Evolutionary conservation across 345 rosid species (phyloP).

Genomic region (Crucihimalaya himalaica): DNA sequence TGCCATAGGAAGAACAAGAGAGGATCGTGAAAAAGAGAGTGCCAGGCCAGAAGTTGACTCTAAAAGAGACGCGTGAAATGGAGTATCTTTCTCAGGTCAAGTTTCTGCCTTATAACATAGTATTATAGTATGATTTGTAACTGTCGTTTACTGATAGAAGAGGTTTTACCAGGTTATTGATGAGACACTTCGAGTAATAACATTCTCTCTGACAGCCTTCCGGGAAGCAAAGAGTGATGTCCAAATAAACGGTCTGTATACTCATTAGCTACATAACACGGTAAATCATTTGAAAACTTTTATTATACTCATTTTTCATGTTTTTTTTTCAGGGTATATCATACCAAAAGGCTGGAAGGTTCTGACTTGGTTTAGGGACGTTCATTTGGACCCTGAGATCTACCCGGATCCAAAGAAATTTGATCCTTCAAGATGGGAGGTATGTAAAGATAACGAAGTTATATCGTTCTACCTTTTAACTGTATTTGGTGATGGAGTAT

Average conservation of each 20-base stretch:
- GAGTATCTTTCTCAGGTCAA: conserved; percentile 69
- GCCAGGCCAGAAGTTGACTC: conserved; percentile 51
- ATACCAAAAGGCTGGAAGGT: conserved; percentile 91
- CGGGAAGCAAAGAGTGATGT: conserved; percentile 71
- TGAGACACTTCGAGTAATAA: conserved; percentile 75
- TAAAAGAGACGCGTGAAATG: conserved; percentile 77
- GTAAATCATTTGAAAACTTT: neutral
- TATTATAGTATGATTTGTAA: neutral
- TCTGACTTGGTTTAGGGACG: conserved; percentile 75
- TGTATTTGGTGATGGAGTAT: neutral
- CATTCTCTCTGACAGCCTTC: conserved; percentile 77
- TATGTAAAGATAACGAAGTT: conserved; percentile 38
- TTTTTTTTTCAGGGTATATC: conserved; percentile 55
- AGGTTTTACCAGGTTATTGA: conserved; percentile 60
- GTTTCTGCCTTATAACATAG: neutral
- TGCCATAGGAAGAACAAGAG: conserved; percentile 70
- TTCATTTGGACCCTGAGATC: conserved; percentile 65
- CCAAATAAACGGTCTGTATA: conserved; percentile 53
- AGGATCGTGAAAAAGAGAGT: conserved; percentile 49
- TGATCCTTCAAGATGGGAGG: conserved; percentile 91
- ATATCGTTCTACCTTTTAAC: no score
- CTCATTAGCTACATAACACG: neutral
- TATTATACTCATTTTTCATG: neutral
- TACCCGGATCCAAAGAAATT: conserved; percentile 69
- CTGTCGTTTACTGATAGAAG: conserved; percentile 5